phyloP scores from a whole-genome alignment of 202 grass and related monocot genomes.

The Carex sylvatica region DNA sequence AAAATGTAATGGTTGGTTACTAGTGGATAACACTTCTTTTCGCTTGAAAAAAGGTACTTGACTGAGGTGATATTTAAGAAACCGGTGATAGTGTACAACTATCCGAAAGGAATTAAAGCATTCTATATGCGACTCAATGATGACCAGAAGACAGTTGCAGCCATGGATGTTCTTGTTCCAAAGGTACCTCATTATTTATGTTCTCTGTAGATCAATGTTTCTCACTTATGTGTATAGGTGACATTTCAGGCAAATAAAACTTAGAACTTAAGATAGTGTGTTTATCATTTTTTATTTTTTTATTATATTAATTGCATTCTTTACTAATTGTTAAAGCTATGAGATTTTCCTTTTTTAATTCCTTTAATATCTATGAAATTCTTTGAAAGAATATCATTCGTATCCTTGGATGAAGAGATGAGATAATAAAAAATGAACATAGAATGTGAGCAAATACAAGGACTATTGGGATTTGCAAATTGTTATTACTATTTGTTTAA shows the following conservation, averaged over 20 bases:
- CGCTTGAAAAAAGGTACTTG: constrained; percentile 61
- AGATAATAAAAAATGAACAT: too few species aligned
- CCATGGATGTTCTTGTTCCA: constrained; percentile 98
- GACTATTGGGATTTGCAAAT: neutral
- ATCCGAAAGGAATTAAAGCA: constrained; percentile 91
- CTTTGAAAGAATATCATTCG: too few species aligned
- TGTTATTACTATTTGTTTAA: too few species aligned
- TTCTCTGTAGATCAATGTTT: neutral
- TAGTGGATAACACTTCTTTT: neutral
- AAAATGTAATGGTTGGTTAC: neutral
- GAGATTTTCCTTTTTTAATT: neutral
- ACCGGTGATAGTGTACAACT: constrained; percentile 97
- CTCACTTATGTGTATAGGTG: neutral
- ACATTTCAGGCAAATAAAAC: neutral
- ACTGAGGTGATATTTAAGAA: constrained; percentile 95
- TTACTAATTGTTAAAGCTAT: neutral
- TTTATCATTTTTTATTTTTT: neutral
- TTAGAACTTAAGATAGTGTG: neutral
- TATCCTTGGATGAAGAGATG: too few species aligned
- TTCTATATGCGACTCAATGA: constrained; percentile 96
- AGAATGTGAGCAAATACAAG: too few species aligned
- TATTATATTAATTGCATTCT: neutral
- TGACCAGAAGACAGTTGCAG: constrained; percentile 84
- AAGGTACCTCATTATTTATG: constrained; percentile 49
- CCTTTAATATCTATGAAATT: neutral